These are phyloP conservation scores for Amaranthus tricolor DNA, from an alignment of 179 eudicot genomes.

Conservation along the genomic window DNA sequence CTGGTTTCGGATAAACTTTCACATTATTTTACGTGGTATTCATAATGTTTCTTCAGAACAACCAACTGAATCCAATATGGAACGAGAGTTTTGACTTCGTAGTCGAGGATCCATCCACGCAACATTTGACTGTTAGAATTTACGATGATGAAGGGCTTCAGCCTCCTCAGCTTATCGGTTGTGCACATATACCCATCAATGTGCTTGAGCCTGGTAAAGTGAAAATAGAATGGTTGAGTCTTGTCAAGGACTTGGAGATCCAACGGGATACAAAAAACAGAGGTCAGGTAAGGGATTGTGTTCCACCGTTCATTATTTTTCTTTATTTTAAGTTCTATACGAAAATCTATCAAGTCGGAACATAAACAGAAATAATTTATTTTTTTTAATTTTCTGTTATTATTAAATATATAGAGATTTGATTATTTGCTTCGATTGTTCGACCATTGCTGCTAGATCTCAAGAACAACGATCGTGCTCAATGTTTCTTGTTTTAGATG, in stretches of 20 bases:
- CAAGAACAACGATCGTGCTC: too few species aligned
- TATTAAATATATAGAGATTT: background rate
- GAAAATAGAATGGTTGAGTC: slow-evolving; percentile 73
- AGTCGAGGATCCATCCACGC: slow-evolving; percentile 84
- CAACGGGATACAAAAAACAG: slow-evolving; percentile 82
- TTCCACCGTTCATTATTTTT: background rate
- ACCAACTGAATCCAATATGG: slow-evolving; percentile 87
- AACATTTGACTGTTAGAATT: slow-evolving; percentile 73
- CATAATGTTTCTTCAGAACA: slow-evolving; percentile 45
- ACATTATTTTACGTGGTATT: slow-evolving; percentile 1
- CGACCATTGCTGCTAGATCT: background rate
- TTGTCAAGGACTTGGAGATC: slow-evolving; percentile 82
- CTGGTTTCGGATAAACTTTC: background rate
- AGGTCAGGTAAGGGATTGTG: slow-evolving; percentile 59
- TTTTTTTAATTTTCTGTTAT: background rate
- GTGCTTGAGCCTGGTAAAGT: slow-evolving; percentile 89
- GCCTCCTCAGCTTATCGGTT: slow-evolving; percentile 77
- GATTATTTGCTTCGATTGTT: background rate
- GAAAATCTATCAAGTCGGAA: background rate
- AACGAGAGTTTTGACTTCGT: slow-evolving; percentile 89
- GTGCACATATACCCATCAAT: slow-evolving; percentile 61
- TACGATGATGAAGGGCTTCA: slow-evolving; percentile 94
- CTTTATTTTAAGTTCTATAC: background rate
- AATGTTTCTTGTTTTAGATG: background rate
- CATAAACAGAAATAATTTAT: background rate